A percentile compares a stretch with the other conserved stretches of the same genome.
phyloP scores from a whole-genome alignment of 2,329 filamentous ascomycete species.

The Diaporthe amygdali region DNA sequence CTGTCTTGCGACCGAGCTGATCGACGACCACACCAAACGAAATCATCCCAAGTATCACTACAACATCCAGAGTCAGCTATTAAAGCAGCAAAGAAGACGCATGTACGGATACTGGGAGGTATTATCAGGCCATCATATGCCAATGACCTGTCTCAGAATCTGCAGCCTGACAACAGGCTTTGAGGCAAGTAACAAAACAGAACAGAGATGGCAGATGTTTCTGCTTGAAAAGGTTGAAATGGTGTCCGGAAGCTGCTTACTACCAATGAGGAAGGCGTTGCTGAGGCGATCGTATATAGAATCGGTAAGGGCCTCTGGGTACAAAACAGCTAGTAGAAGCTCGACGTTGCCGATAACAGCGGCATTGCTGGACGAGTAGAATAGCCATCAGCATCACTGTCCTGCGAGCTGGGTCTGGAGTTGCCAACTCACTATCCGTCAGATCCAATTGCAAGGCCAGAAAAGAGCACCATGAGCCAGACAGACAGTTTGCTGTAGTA shows the following conservation, averaged over 20 bases:
- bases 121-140: no score
- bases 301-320: constrained; percentile 46
- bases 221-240: no score
- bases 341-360: constrained; percentile 51
- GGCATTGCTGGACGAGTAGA: constrained; percentile 39
- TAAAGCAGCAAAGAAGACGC: no score
- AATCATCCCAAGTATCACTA: constrained; percentile 62
- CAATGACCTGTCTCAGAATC: no score
- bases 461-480: constrained; percentile 50
- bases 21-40: constrained; percentile 55
- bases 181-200: no score
- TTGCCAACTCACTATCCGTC: constrained; percentile 43
- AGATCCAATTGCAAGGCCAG: constrained; percentile 50
- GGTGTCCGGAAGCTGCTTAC: no score
- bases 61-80: no score
- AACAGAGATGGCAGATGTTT: no score
- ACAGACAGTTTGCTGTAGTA: constrained; percentile 46
- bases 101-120: no score
- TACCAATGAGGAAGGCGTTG: constrained; percentile 59
- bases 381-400: background rate
- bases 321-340: constrained; percentile 45
- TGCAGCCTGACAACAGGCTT: no score
- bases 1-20: constrained; percentile 26
- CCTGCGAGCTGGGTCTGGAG: no score
- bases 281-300: constrained; percentile 55